Conservation (phyloP, 805 yeast genomes). For the Pichia phayaonensis region DNA sequence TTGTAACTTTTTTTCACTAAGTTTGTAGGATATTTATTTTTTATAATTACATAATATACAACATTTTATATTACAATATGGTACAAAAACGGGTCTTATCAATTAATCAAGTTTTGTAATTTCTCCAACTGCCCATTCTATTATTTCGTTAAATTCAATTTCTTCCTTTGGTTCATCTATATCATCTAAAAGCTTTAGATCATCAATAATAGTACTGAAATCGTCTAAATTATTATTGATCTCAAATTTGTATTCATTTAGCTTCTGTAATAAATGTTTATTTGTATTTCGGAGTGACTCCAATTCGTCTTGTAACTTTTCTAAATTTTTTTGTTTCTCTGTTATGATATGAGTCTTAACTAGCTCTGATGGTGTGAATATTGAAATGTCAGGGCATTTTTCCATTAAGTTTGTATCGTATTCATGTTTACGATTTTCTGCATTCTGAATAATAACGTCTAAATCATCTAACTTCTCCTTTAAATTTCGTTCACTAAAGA, state of each 20-base stretch:
- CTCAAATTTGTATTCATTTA: constrained; percentile 8
- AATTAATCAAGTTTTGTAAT: not conserved
- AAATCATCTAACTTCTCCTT: constrained; percentile 37
- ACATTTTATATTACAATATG: not conserved
- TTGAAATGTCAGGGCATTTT: constrained; percentile 9
- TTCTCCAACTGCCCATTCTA: constrained; percentile 15
- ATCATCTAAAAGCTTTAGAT: constrained; percentile 13
- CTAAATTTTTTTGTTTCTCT: constrained; percentile 8
- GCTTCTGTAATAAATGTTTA: constrained; percentile 4
- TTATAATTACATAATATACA: not conserved
- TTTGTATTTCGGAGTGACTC: constrained; percentile 2
- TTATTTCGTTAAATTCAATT: constrained; percentile 12
- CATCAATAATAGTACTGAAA: constrained; percentile 7
- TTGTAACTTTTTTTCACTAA: not conserved
- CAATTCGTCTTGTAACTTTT: constrained; percentile 3
- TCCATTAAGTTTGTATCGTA: not conserved
- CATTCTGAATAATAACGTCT: constrained; percentile 40
- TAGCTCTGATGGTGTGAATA: constrained; percentile 15
- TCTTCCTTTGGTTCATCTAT: constrained; percentile 13
- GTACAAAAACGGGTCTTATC: not conserved
- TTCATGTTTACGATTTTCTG: constrained; percentile 19
- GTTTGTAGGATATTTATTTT: not conserved
- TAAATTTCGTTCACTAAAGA: constrained; percentile 38
- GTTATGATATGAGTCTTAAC: constrained; percentile 13
- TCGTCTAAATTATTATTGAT: constrained; percentile 8